phyloP scores from a whole-genome alignment of 179 eudicot genomes.

The Actinidia arguta region DNA sequence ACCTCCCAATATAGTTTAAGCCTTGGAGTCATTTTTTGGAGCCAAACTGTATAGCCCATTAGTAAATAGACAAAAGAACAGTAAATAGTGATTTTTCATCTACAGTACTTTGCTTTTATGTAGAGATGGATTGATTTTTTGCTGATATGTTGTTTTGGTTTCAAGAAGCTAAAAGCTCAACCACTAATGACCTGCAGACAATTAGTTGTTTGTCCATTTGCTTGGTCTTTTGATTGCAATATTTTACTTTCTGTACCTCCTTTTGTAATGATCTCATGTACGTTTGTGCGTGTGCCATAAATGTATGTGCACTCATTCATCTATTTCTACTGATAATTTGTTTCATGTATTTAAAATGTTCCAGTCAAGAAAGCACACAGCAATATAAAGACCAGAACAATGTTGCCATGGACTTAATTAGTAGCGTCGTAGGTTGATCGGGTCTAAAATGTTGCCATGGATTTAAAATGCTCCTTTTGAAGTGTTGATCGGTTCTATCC shows the following conservation, averaged over 20 bases:
- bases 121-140: neutral
- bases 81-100: neutral
- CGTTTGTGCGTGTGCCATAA: neutral
- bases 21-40: neutral
- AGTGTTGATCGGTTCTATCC: no score
- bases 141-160: neutral
- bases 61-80: neutral
- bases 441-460: no score
- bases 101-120: neutral
- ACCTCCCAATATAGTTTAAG: conserved; percentile 36
- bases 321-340: neutral
- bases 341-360: conserved; percentile 21
- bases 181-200: neutral
- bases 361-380: conserved; percentile 65
- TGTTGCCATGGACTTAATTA: conserved; percentile 86
- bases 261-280: neutral
- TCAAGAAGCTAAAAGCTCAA: neutral
- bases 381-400: conserved; percentile 54
- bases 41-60: neutral
- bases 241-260: neutral
- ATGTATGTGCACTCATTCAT: neutral
- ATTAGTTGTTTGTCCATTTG: neutral
- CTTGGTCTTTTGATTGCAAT: neutral
- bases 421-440: conserved; percentile 84
- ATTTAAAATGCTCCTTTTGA: no score